A percentile compares a stretch with the other conserved stretches of the same genome.
Conservation (phyloP, 345 rosid species). For the Eucalyptus albens region DNA sequence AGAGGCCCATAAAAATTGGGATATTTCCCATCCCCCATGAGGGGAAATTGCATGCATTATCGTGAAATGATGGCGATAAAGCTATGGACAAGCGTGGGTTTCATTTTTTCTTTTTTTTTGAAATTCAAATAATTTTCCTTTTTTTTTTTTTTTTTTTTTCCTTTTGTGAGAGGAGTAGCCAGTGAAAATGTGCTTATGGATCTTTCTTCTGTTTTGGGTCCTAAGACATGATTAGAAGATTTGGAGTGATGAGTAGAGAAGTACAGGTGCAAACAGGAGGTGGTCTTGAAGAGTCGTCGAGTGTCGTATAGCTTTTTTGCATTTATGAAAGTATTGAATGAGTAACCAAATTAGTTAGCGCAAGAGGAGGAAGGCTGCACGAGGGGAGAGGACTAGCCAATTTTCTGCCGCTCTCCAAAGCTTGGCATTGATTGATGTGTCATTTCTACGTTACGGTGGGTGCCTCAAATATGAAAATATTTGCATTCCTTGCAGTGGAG, state of each 20-base stretch:
- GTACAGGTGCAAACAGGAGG: neutral
- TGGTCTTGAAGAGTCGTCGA: neutral
- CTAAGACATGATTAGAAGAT: neutral
- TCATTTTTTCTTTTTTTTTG: too few relatives aligned
- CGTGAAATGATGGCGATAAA: neutral
- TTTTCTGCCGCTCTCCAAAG: neutral
- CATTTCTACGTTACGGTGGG: neutral
- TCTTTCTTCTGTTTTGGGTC: neutral
- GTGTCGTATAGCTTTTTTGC: neutral
- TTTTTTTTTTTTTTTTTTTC: too few relatives aligned
- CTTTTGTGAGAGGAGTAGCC: neutral
- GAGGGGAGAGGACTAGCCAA: neutral
- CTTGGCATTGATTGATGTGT: neutral
- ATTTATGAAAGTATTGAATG: neutral
- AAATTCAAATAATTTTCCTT: neutral
- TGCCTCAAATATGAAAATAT: neutral
- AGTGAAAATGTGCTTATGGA: neutral
- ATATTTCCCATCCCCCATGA: neutral
- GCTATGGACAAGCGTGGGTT: neutral
- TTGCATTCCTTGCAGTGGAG: neutral
- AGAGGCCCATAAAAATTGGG: neutral
- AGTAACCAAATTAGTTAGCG: neutral
- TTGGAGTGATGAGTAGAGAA: neutral
- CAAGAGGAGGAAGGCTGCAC: neutral
- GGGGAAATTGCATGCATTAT: neutral